Evolutionary conservation across 108 stramenopile species (phyloP).

Genomic region (Discostella stelligeroides): DNA sequence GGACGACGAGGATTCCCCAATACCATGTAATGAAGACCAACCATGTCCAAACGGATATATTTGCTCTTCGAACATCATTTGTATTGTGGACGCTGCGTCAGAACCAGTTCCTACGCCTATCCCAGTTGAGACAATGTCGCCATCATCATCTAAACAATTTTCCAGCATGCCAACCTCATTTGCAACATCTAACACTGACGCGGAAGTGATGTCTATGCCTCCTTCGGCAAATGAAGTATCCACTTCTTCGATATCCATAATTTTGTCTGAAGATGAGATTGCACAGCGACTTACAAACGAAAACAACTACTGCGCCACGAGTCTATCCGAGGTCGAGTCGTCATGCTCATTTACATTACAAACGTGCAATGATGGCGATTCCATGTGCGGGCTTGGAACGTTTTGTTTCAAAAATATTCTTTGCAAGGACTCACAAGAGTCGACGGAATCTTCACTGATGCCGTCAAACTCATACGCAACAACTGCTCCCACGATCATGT

Average conservation of each 20-base stretch:
- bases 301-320: constrained; percentile 40
- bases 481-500: not conserved
- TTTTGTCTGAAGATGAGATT: constrained; percentile 30
- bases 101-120: constrained; percentile 1
- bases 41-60: constrained; percentile 26
- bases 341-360: constrained; percentile 39
- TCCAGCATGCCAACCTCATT: not conserved
- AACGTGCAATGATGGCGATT: constrained; percentile 34
- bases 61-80: constrained; percentile 24
- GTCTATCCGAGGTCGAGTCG: constrained; percentile 19
- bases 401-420: constrained; percentile 34
- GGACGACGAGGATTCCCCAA: not conserved
- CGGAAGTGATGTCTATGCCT: not conserved
- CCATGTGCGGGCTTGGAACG: constrained; percentile 33
- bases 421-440: constrained; percentile 16
- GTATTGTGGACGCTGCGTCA: not conserved
- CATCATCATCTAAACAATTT: not conserved
- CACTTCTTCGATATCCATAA: constrained; percentile 16
- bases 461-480: constrained; percentile 5
- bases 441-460: not conserved
- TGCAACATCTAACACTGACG: not conserved
- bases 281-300: constrained; percentile 29
- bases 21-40: constrained; percentile 21
- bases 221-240: constrained; percentile 16
- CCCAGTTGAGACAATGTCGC: not conserved